phyloP scores from a whole-genome alignment of 257 asterid genomes.

The Mentha longifolia region DNA sequence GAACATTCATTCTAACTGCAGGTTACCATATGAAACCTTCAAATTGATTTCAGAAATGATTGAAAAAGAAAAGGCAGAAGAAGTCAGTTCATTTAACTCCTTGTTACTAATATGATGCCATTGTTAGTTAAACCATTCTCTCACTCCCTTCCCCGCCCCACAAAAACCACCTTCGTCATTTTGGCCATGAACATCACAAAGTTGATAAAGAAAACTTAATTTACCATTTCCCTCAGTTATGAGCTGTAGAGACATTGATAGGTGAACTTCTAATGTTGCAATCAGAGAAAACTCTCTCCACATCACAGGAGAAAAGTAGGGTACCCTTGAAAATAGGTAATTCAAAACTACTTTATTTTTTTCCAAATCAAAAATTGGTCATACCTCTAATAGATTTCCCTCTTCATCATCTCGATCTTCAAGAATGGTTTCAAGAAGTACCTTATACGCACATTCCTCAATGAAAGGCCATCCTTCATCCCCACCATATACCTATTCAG shows the following conservation, averaged over 20 bases:
- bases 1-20: neutral
- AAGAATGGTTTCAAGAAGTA: conserved; percentile 16
- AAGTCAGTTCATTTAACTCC: neutral
- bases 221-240: neutral
- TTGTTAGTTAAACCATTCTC: no score
- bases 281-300: neutral
- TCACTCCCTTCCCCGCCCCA: neutral
- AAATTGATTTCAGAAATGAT: neutral
- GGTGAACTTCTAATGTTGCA: neutral
- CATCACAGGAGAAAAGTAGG: neutral
- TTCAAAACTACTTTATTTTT: neutral
- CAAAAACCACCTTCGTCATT: neutral
- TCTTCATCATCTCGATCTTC: conserved; percentile 8
- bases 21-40: neutral
- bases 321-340: neutral
- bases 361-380: neutral
- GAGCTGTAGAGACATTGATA: neutral
- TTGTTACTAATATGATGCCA: no score
- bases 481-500: conserved; percentile 12
- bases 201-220: neutral
- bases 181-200: neutral
- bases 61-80: neutral
- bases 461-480: conserved; percentile 26
- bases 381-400: conserved; percentile 36
- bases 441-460: conserved; percentile 2